Percentiles rank a stretch among this genome's conserved stretches.
phyloP scores from a whole-genome alignment of 1,139 yeast genomes.

The Candida freyschussii region DNA sequence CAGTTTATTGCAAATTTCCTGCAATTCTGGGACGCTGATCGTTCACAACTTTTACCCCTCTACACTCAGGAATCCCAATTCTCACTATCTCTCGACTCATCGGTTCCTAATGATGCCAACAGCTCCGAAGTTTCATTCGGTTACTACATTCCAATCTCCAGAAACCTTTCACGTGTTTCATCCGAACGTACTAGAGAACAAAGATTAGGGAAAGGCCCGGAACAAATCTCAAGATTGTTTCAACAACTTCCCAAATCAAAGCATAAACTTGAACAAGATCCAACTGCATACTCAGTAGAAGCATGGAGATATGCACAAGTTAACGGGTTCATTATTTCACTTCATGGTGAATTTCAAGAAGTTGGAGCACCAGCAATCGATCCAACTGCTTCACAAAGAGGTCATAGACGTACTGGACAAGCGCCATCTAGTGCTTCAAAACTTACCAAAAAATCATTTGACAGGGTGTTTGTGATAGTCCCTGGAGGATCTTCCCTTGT shows the following conservation, averaged over 20 bases:
- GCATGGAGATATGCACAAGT: conserved; percentile 67
- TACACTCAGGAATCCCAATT: conserved; percentile 85
- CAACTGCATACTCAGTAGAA: conserved; percentile 72
- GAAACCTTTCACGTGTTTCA: conserved; percentile 71
- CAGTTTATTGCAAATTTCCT: conserved; percentile 71
- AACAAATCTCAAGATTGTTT: conserved; percentile 57
- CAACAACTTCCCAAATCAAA: conserved; percentile 67
- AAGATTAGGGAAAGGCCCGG: conserved; percentile 69
- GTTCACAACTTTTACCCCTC: conserved; percentile 62
- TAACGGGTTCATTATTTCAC: conserved; percentile 66
- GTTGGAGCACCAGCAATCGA: conserved; percentile 44
- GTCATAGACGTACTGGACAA: conserved; percentile 26
- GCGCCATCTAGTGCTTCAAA: conserved; percentile 24
- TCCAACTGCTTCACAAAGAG: conserved; percentile 28
- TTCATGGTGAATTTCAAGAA: conserved; percentile 87
- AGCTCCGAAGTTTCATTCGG: conserved; percentile 50
- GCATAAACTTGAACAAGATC: conserved; percentile 61
- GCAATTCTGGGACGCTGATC: conserved; percentile 75
- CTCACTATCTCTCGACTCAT: conserved; percentile 56
- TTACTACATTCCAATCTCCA: conserved; percentile 61
- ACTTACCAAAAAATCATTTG: conserved; percentile 70
- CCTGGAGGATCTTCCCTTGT: conserved; percentile 70
- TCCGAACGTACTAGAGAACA: conserved; percentile 49
- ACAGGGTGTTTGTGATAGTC: conserved; percentile 74
- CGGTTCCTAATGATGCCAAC: conserved; percentile 37